Evolutionary conservation across 192 early-diverging fungal genomes (phyloP).

Genomic region (Obelidium mucronatum): DNA sequence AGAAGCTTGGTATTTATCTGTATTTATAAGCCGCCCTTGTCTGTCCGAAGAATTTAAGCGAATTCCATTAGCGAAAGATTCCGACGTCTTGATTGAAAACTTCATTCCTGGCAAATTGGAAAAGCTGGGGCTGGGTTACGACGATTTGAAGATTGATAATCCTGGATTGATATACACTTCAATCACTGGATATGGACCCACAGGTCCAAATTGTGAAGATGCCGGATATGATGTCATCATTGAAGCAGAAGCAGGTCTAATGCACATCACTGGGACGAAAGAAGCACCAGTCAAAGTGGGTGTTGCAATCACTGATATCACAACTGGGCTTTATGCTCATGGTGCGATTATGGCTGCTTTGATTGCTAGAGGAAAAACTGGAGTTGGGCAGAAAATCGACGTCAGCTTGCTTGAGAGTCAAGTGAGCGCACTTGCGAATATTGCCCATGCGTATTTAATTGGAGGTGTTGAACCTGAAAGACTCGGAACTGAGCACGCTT

Average conservation of each 20-base stretch:
- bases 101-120: constrained; percentile 89
- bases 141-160: constrained; percentile 71
- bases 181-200: constrained; percentile 86
- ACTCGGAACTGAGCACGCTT: constrained; percentile 87
- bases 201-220: constrained; percentile 79
- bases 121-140: constrained; percentile 77
- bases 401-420: constrained; percentile 89
- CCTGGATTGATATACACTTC: constrained; percentile 88
- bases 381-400: constrained; percentile 84
- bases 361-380: constrained; percentile 68
- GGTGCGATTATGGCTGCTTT: constrained; percentile 91
- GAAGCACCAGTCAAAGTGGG: constrained; percentile 93
- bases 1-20: constrained; percentile 62
- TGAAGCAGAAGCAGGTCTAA: constrained; percentile 83
- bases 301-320: constrained; percentile 91
- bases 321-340: constrained; percentile 81
- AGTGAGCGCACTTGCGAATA: constrained; percentile 87
- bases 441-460: constrained; percentile 86
- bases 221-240: constrained; percentile 86
- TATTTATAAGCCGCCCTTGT: neutral
- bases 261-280: constrained; percentile 90
- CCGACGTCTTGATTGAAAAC: constrained; percentile 92
- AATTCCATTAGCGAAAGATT: neutral
- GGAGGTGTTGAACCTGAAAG: constrained; percentile 72
- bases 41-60: neutral